Base-by-base conservation (phyloP, 2,329 filamentous ascomycete species). In the Tricladium varicosporioides region DNA sequence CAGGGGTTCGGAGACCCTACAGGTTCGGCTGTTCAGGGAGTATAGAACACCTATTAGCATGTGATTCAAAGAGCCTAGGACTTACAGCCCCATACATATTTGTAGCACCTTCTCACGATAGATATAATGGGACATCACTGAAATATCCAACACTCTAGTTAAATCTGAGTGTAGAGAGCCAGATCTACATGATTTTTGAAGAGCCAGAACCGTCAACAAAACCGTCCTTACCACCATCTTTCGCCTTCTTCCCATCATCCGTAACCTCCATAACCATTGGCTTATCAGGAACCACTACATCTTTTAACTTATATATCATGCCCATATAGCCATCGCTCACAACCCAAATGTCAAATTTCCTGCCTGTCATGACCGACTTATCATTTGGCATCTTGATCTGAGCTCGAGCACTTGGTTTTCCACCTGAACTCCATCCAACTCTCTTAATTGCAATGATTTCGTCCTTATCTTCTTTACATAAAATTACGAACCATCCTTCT, bases 401-500 rank as follows among this genome's bases (percentile, higher is more conserved):
- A 5, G 84, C 76, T 67, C 76, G 82, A 1, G 83, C 80, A 11
- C 75, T 79, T 0, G 83, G 78, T 57, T 73, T 79, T 15, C 58
- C 56, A 48, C 60, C 63, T 18, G 31, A 31, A 48, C 68, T 72
- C 92, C 94, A 97, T 1, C 86, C 87, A 0, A 94, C 83, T 31
- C 94, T 80, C 80, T 96, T 97, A 61, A 99, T 78, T 2, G 89
- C 93, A 3, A 96, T 73, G 42, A 97, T 80, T 64, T 97, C 91
- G 58, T 93, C 91, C 5, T 75, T 81, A 0, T 76, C 76, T 2
- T 82, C 67, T 65, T 89, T 85, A 5, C 85, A 87, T 0, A 96
- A 80, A 18, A 97, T 70, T 13, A 94, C 83, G 72, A 99, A 97
- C 82, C 87, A 97, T 0, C 92, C 92, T 69, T 99, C 94, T 0